Evolutionary conservation across 2,329 filamentous ascomycete genomes (phyloP), one percentile per base, ranked within the genome.

Genomic region (Phoma sp.): DNA sequence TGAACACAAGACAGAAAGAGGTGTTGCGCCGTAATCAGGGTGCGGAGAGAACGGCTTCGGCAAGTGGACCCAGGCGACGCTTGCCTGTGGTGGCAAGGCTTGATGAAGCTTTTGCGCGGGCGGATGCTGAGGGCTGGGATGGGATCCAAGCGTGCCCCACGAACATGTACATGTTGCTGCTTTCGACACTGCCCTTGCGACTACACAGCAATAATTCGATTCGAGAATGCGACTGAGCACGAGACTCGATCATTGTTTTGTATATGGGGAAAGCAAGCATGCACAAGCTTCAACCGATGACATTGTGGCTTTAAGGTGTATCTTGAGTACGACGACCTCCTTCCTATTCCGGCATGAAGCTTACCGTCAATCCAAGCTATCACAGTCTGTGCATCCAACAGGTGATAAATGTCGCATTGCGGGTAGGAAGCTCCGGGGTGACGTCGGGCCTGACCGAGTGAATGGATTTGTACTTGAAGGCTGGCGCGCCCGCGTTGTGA

Each of bases 281-380:
- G 14, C 18, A 42, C 18, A 41, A 33, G 30, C 33, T 38, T 30
- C 24, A 35, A n/a, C 35, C 38, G 33, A 56, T 56, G 53, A 56
- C 29, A 35, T 47, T 13, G 53, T 47, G 47, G 52, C 47, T 47
- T 43, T 25, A 30, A n/a, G 25, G 35, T 18, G 37, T 37, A 38
- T 55, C 29, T 50, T 41, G 52, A 50, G 46, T 47, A 47, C 47
- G 32, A 48, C 27, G 48, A 40, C 47, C 39, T 50, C 63, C 62
- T 66, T 57, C 61, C 63, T 64, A 60, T 54, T 52, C 14, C n/a
- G 58, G 61, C 36, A 50, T 62, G 52, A 54, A 46, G 55, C 52
- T 42, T 25, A 35, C 32, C 46, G 40, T 49, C 29, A 4, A 29
- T 13, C 36, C 42, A 30, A 55, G 37, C 52, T 40, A 56, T 52